Percentiles rank a stretch among this genome's conserved stretches.
These are phyloP conservation scores for Globisporangium sylvaticum DNA, from an alignment of 352 stramenopile species.

Conservation along the genomic window DNA sequence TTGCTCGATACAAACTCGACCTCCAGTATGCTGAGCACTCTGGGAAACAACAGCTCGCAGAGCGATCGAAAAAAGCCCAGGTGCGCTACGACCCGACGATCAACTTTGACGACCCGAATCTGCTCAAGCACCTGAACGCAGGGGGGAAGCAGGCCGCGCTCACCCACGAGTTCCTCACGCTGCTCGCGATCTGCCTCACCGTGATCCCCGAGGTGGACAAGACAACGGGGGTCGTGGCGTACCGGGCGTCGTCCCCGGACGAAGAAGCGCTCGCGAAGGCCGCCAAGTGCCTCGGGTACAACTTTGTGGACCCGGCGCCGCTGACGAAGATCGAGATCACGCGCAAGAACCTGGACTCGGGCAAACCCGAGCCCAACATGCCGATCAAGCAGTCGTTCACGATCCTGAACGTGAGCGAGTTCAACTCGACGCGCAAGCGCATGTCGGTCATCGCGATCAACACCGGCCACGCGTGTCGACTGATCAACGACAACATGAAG, in stretches of 20 bases:
- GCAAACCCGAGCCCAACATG: neutral
- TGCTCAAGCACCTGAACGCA: conserved; percentile 38
- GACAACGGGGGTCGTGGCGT: conserved; percentile 43
- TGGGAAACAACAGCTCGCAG: conserved; percentile 25
- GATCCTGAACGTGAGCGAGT: conserved; percentile 82
- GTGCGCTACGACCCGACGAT: conserved; percentile 60
- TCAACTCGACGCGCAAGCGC: conserved; percentile 93
- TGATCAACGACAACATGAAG: conserved; percentile 69
- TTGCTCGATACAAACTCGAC: neutral
- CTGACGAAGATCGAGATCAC: conserved; percentile 54
- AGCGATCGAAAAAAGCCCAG: conserved; percentile 44
- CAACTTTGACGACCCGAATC: conserved; percentile 64
- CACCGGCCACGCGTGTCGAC: conserved; percentile 90
- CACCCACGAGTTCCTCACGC: conserved; percentile 68
- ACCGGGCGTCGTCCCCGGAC: conserved; percentile 89
- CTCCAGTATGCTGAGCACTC: neutral
- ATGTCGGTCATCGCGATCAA: conserved; percentile 98
- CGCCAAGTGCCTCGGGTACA: conserved; percentile 70
- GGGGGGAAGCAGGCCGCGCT: conserved; percentile 16
- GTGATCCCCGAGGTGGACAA: conserved; percentile 67
- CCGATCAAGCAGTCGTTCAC: conserved; percentile 31
- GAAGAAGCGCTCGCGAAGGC: conserved; percentile 91
- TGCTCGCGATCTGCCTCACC: conserved; percentile 72
- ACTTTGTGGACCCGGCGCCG: conserved; percentile 67
- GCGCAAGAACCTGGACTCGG: conserved; percentile 22